These are phyloP conservation scores for Wickerhamomyces strasburgensis DNA, from an alignment of 805 yeast genomes.

Conservation along the genomic window DNA sequence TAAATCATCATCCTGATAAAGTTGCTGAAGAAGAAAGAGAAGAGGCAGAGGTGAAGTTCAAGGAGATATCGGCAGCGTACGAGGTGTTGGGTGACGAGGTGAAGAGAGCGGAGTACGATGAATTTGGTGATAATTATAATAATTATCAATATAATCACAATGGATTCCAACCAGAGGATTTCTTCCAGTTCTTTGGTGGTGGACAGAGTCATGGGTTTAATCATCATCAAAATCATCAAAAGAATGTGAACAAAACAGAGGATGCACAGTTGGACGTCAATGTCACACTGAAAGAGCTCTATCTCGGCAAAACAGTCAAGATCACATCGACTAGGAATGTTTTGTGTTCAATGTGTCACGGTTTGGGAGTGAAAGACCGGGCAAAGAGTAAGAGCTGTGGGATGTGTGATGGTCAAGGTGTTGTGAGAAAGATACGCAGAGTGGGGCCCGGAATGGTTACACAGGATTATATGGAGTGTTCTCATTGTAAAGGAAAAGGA, in stretches of 20 bases:
- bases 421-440: conserved; percentile 50
- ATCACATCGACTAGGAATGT: conserved; percentile 67
- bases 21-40: conserved; percentile 61
- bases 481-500: conserved; percentile 70
- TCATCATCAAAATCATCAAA: conserved; percentile 2
- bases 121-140: conserved; percentile 42
- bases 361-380: conserved; percentile 65
- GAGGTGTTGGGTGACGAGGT: conserved; percentile 72
- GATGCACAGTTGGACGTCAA: conserved; percentile 65
- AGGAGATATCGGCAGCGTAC: conserved; percentile 82
- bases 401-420: conserved; percentile 71
- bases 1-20: conserved; percentile 86
- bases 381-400: conserved; percentile 55
- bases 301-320: conserved; percentile 75
- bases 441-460: conserved; percentile 75
- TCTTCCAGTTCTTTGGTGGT: conserved; percentile 56
- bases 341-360: conserved; percentile 68
- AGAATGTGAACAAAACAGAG: conserved; percentile 40
- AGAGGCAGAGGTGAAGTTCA: conserved; percentile 72
- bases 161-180: conserved; percentile 65
- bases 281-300: conserved; percentile 68
- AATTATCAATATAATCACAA: conserved; percentile 26
- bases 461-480: conserved; percentile 56
- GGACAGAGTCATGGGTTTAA: conserved; percentile 5
- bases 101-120: conserved; percentile 54